Conservation (phyloP, 73 alveolate genomes). For the Paramecium sexaurelia region DNA sequence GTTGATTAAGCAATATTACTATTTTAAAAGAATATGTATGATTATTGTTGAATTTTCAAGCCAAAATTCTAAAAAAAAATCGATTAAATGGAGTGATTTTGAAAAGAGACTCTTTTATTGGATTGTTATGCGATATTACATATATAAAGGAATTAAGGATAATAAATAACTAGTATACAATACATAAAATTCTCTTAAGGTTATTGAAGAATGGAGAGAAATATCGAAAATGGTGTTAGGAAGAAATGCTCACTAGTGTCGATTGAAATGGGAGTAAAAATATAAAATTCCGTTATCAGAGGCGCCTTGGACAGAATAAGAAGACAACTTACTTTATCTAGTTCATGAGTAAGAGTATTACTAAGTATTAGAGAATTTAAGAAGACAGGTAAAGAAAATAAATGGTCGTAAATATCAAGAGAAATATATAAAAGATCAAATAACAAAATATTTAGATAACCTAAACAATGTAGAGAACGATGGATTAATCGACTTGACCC, state of each 20-base stretch:
- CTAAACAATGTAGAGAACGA: conserved; percentile 54
- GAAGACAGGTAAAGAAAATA: conserved; percentile 18
- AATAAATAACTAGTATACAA: background rate
- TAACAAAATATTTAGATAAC: conserved; percentile 18
- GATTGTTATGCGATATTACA: conserved; percentile 48
- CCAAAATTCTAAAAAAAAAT: background rate
- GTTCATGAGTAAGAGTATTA: conserved; percentile 35
- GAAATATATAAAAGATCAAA: conserved; percentile 39
- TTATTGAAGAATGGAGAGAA: conserved; percentile 45
- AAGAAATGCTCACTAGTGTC: conserved; percentile 51
- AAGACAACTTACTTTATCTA: background rate
- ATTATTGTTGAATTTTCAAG: background rate
- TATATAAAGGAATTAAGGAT: background rate
- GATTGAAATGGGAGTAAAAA: conserved; percentile 58
- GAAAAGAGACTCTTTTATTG: conserved; percentile 57
- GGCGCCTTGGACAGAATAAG: conserved; percentile 54
- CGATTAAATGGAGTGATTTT: conserved; percentile 37
- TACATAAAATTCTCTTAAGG: background rate
- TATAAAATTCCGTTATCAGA: conserved; percentile 50
- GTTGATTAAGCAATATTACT: background rate
- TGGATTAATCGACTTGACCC: conserved; percentile 52
- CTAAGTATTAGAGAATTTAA: conserved; percentile 24
- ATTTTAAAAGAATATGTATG: background rate
- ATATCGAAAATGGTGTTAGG: conserved; percentile 39
- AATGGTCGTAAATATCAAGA: conserved; percentile 39